These are phyloP conservation scores for Myrica gale DNA, from an alignment of 306 rosid genomes.

Conservation along the genomic window DNA sequence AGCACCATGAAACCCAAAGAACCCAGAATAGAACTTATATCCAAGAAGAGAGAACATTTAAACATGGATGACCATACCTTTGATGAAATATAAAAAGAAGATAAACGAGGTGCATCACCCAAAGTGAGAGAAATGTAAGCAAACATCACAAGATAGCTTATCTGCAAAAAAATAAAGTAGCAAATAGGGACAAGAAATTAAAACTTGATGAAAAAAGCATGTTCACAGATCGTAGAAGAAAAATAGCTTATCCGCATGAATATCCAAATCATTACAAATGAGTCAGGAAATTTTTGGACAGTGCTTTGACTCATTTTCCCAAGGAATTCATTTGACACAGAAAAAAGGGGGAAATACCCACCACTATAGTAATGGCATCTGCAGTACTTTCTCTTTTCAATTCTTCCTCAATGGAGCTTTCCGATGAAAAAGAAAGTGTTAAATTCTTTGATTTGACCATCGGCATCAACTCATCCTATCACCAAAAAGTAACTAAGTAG, in stretches of 20 bases:
- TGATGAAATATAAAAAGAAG: constrained; percentile 81
- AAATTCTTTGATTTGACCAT: constrained; percentile 79
- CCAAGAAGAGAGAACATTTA: constrained; percentile 2
- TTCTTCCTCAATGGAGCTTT: constrained; percentile 97
- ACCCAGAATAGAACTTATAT: constrained; percentile 7
- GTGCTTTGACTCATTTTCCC: background rate
- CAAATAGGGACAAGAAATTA: constrained; percentile 22
- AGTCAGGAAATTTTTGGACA: background rate
- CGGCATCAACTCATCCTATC: constrained; percentile 74
- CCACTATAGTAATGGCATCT: constrained; percentile 91
- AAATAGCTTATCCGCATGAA: constrained; percentile 24
- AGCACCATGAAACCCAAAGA: constrained; percentile 1
- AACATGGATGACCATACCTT: constrained; percentile 56
- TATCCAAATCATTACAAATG: constrained; percentile 10
- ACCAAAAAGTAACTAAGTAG: constrained; percentile 22
- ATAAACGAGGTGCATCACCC: constrained; percentile 70
- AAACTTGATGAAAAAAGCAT: constrained; percentile 5
- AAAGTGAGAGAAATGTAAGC: constrained; percentile 94
- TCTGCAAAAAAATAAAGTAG: constrained; percentile 53
- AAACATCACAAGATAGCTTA: constrained; percentile 97
- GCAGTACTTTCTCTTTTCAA: constrained; percentile 94
- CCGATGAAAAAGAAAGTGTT: constrained; percentile 92
- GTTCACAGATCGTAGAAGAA: background rate
- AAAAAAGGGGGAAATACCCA: constrained; percentile 32
- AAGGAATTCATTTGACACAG: background rate